Base-by-base conservation (phyloP, 1,284 basidiomycete genomes). In the Agaricales sp. region DNA sequence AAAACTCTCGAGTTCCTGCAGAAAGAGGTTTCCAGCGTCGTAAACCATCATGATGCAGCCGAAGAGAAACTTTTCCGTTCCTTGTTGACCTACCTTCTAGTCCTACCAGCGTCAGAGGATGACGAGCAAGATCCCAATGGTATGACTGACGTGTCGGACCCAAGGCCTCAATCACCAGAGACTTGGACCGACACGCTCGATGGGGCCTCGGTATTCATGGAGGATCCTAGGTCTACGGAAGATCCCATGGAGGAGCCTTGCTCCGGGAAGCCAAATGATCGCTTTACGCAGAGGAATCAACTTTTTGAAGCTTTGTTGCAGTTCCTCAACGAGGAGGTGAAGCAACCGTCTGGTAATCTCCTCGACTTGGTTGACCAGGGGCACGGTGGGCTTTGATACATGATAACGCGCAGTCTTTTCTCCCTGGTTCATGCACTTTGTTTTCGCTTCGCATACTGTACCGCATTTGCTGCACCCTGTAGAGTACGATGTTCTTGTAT, bases 1-100 rank as follows among this genome's bases (percentile, higher is more conserved):
- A 75, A 78, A 55, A 82, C 87, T 1, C 69, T 90, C 20, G 70
- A 68, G 13, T 89, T 86, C 63, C 66, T 90, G 16, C 82, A 84
- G 60, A 78, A 70, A 0, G 71, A 82, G 45, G 79, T 90, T 8
- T 78, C 78, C 0, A 71, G 71, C 1, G 80, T 86, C 2, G 86
- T 88, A 19, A 74, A 89, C 58, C 84, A 87, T 54, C 66, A 61
- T 45, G 73, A 82, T 53, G 59, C 71, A 2, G 73, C 76, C 46
- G 85, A 89, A 58, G 70, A 80, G 0, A 69, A 73, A 37, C 58
- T 65, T 2, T 88, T 87, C 61, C 74, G 82, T 26, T 73, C 76
- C 1, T 69, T 89, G n/a, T 73, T 89, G 41, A 71, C 78, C 1
- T 72, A 85, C 54, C 69, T 89, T 2, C 66, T 89, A 11, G 24